Evolutionary conservation across 805 yeast species (phyloP), one percentile per base, ranked within the genome.

Genomic region (Scheffersomyces stipitis): DNA sequence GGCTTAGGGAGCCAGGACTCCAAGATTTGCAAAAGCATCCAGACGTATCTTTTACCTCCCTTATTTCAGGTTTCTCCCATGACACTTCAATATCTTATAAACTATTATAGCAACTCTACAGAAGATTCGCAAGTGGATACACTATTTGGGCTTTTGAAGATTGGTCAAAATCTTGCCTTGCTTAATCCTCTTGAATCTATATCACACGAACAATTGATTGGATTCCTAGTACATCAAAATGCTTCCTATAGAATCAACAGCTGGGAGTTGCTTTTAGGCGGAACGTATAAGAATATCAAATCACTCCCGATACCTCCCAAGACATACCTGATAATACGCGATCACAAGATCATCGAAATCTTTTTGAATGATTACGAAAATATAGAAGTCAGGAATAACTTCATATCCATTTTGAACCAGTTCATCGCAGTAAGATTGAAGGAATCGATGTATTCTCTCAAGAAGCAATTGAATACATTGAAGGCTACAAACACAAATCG

Each of bases 351-450:
- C 2, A 49, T 82, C 4, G 75, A 74, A 20, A 60, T 73, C 3
- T 70, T 81, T 42, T 72, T 83, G 39, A 67, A 74, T n/a, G 95
- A 86, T 40, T 49, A 45, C 13, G 67, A 75, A 14, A 79, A 82
- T 38, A 69, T 86, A 12, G 90, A 84, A 42, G 68, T 76, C 1
- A 69, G 96, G 51, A 81, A 81, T 44, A 80, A 77, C 31, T 78
- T 86, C 34, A 67, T 70, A 18, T 80, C 91, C 3, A 51, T 77
- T 13, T 59, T 89, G 38, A 73, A 82, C 37, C 78, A 73, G 38
- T 81, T 89, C 44, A 52, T 87, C 9, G 32, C 34, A 4, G 57
- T 71, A 18, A 68, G 96, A 46, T 58, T 86, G 13, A 72, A 85
- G 45, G 93, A 83, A 36, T 84, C 90, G 0, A 60, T 83, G 1